Conservation (phyloP, 2,329 filamentous ascomycete species). For the Cadophora luteo-olivacea region DNA sequence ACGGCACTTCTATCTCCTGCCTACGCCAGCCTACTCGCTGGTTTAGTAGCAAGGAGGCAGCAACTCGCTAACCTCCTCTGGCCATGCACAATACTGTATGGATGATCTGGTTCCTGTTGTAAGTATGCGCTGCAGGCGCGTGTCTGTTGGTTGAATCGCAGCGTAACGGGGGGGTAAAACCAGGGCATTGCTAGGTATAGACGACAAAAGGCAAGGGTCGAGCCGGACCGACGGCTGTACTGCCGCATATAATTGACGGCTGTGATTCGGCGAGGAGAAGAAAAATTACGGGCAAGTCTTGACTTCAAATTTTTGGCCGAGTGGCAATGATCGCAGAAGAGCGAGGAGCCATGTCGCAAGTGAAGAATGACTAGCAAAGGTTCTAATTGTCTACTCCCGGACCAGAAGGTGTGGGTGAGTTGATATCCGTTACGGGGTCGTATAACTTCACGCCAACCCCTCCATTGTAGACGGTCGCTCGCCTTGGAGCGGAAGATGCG, state of each 20-base stretch:
- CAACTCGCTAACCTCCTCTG: neutral
- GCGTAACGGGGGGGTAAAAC: slow-evolving; percentile 7
- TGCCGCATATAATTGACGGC: slow-evolving; percentile 12
- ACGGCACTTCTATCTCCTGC: slow-evolving; percentile 24
- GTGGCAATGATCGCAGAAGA: neutral
- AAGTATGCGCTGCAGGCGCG: slow-evolving; percentile 30
- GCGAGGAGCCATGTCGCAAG: neutral
- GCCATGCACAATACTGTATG: neutral
- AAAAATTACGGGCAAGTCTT: slow-evolving; percentile 3
- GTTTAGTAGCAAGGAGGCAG: neutral
- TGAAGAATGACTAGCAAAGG: neutral
- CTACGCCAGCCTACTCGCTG: slow-evolving; percentile 4
- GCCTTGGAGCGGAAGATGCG: slow-evolving; percentile 1
- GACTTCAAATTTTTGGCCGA: slow-evolving; percentile 20
- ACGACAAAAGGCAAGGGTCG: slow-evolving; percentile 20
- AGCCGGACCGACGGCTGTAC: slow-evolving; percentile 23
- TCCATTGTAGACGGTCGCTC: neutral
- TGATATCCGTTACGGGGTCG: neutral
- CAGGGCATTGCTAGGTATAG: slow-evolving; percentile 7
- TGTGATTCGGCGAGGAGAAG: slow-evolving; percentile 4
- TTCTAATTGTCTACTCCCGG: neutral
- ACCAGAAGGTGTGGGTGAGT: neutral
- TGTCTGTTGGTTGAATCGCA: slow-evolving; percentile 16
- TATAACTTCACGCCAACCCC: neutral
- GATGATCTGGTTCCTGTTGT: slow-evolving; percentile 10